Percentiles rank a stretch among this genome's conserved stretches.
Evolutionary conservation across 2,329 filamentous ascomycete species (phyloP).

Genomic region (Coniella vitis): DNA sequence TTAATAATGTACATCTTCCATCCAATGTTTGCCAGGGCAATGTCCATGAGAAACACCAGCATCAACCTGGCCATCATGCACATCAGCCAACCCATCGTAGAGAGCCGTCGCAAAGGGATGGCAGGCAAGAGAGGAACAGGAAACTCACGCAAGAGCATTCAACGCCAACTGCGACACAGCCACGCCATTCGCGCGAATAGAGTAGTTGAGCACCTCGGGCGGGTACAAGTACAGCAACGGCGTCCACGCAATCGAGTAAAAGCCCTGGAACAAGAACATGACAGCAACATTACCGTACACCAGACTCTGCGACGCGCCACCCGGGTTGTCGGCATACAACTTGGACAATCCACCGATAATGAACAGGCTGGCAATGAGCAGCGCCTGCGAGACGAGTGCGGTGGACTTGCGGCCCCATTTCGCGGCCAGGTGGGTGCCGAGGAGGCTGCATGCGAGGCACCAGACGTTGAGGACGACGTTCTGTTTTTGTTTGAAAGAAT

Average conservation of each 20-base stretch:
- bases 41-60: conserved; percentile 29
- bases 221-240: conserved; percentile 42
- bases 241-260: conserved; percentile 44
- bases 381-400: conserved; percentile 30
- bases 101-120: background rate
- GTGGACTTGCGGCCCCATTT: conserved; percentile 38
- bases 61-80: too few species aligned
- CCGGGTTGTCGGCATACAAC: conserved; percentile 24
- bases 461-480: conserved; percentile 47
- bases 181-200: conserved; percentile 40
- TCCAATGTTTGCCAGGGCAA: conserved; percentile 34
- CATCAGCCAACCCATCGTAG: too few species aligned
- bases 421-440: conserved; percentile 36
- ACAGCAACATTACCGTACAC: conserved; percentile 37
- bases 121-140: too few species aligned
- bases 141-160: conserved; percentile 25
- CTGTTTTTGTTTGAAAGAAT: conserved; percentile 11
- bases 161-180: conserved; percentile 28
- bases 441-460: conserved; percentile 35
- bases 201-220: conserved; percentile 42
- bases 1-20: conserved; percentile 44
- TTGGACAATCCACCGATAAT: conserved; percentile 45
- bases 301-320: conserved; percentile 22
- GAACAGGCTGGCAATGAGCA: conserved; percentile 39
- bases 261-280: conserved; percentile 46